Evolutionary conservation across 2,329 filamentous ascomycete species (phyloP).

Genomic region (Aspergillus vadensis): DNA sequence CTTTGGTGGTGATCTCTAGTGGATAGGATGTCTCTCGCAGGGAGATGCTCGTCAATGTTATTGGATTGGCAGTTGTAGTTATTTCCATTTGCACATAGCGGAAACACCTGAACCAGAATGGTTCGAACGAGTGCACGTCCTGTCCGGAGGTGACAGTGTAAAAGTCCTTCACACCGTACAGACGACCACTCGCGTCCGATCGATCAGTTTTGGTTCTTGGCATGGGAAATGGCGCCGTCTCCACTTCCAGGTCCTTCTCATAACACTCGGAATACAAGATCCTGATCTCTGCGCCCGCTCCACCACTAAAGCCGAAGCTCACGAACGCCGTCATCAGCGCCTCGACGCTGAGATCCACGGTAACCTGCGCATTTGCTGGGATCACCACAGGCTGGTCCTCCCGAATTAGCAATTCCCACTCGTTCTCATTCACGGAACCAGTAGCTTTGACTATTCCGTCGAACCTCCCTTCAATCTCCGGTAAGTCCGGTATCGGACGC

Average conservation of each 20-base stretch:
- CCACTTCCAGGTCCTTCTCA: background rate
- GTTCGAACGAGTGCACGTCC: background rate
- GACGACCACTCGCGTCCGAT: background rate
- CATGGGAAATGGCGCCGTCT: background rate
- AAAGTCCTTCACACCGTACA: constrained; percentile 6
- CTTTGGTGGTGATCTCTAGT: background rate
- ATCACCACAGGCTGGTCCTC: background rate
- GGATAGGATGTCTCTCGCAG: constrained; percentile 1
- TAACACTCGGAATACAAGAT: constrained; percentile 14
- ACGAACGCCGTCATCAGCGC: constrained; percentile 4
- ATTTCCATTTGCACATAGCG: constrained; percentile 12
- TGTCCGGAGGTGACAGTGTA: background rate
- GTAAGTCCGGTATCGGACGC: background rate
- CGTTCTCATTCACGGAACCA: background rate
- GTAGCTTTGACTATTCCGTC: background rate
- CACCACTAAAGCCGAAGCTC: background rate
- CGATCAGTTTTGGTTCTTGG: constrained; percentile 5
- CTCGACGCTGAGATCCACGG: background rate
- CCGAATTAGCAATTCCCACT: background rate
- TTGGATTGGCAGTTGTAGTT: background rate
- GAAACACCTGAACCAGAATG: constrained; percentile 17
- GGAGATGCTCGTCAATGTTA: background rate
- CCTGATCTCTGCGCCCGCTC: background rate
- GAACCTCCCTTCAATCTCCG: background rate
- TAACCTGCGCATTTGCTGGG: background rate